These are phyloP conservation scores for Podaxis mareebaensis DNA, from an alignment of 768 basidiomycete species.

Conservation along the genomic window DNA sequence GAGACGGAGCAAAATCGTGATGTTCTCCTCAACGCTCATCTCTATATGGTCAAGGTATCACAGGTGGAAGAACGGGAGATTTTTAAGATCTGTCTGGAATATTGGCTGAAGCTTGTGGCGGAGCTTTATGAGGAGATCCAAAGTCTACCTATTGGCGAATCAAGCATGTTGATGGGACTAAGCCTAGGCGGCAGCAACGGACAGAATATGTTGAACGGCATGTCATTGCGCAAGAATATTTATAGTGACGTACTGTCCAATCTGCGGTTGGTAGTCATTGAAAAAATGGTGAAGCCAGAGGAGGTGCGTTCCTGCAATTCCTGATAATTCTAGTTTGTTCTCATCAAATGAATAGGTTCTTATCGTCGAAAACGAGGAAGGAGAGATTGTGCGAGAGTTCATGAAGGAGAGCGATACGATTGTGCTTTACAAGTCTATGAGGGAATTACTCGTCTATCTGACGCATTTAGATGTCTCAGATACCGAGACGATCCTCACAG, in stretches of 20 bases:
- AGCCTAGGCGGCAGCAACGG: conserved; percentile 73
- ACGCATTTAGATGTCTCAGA: conserved; percentile 96
- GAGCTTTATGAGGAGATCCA: conserved; percentile 98
- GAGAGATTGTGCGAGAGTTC: conserved; percentile 98
- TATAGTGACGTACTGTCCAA: conserved; percentile 96
- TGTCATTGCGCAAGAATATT: conserved; percentile 88
- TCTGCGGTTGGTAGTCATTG: conserved; percentile 92
- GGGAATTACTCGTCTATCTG: conserved; percentile 94
- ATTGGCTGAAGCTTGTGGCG: conserved; percentile 94
- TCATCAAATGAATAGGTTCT: conserved; percentile 62
- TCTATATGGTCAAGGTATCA: conserved; percentile 98
- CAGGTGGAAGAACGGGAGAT: conserved; percentile 98
- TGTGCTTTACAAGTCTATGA: conserved; percentile 98
- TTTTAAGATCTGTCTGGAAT: conserved; percentile 99
- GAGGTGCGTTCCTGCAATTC: conserved; percentile 58
- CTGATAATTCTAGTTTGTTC: background rate
- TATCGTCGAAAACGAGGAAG: conserved; percentile 99
- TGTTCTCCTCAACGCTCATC: conserved; percentile 92
- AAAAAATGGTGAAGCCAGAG: conserved; percentile 99
- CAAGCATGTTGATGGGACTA: conserved; percentile 84
- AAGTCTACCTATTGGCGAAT: conserved; percentile 84
- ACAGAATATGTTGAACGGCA: conserved; percentile 69
- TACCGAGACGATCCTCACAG: conserved; percentile 96
- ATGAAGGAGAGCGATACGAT: conserved; percentile 99
- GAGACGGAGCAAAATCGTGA: conserved; percentile 91